A percentile compares a stretch with the other conserved stretches of the same genome.
phyloP scores from a whole-genome alignment of 345 rosid species.

The Ailanthus altissimus region DNA sequence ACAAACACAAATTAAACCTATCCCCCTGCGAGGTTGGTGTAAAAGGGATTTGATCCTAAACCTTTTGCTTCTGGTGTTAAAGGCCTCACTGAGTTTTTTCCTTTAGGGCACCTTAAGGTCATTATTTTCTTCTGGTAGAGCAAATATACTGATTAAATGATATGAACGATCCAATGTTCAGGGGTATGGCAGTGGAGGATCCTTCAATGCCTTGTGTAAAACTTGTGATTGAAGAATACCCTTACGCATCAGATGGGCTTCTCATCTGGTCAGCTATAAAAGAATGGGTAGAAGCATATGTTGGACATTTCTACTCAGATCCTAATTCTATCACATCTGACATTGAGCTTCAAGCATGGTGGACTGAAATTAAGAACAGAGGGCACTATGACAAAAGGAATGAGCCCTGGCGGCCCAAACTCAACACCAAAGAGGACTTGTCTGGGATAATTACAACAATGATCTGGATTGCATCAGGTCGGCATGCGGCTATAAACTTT shows the following conservation, averaged over 20 bases:
- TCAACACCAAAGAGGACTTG: conserved; percentile 68
- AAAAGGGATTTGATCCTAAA: too few species aligned
- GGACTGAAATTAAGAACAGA: conserved; percentile 87
- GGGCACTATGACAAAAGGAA: conserved; percentile 82
- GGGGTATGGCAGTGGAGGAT: conserved; percentile 95
- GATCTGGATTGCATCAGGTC: conserved; percentile 92
- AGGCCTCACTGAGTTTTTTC: too few species aligned
- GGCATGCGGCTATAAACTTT: conserved; percentile 92
- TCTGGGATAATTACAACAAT: conserved; percentile 68
- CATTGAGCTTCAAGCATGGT: conserved; percentile 87
- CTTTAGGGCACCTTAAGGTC: background rate
- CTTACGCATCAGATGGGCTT: conserved; percentile 91
- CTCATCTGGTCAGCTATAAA: conserved; percentile 85
- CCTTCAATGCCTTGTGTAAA: conserved; percentile 62
- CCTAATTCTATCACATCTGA: conserved; percentile 62
- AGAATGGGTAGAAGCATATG: conserved; percentile 73
- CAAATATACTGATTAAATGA: background rate
- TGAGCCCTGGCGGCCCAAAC: conserved; percentile 97
- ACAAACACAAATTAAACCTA: too few species aligned
- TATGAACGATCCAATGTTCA: conserved; percentile 22
- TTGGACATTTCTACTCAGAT: conserved; percentile 67
- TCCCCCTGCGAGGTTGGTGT: too few species aligned
- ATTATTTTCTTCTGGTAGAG: conserved; percentile 5
- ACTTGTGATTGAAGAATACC: conserved; percentile 87
- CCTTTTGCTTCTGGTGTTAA: too few species aligned